These are phyloP conservation scores for Candida nemodendra DNA, from an alignment of 805 yeast species.

Conservation along the genomic window DNA sequence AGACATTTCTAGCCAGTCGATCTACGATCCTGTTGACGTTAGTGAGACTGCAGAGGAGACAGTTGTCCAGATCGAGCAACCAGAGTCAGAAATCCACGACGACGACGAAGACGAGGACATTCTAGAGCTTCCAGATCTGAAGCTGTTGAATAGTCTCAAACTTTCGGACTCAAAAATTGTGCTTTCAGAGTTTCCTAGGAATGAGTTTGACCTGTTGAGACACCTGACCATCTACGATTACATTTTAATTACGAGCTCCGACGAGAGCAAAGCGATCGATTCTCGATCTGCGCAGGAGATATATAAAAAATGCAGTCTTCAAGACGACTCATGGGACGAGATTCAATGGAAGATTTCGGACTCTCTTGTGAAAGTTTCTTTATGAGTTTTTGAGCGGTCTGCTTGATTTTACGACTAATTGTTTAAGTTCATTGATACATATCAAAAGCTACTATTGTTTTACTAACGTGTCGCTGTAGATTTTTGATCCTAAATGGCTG, in stretches of 20 bases:
- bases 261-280: slow-evolving; percentile 14
- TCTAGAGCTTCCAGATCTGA: slow-evolving; percentile 20
- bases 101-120: slow-evolving; percentile 13
- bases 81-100: slow-evolving; percentile 7
- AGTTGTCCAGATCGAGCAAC: not conserved
- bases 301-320: slow-evolving; percentile 22
- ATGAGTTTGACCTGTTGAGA: slow-evolving; percentile 37
- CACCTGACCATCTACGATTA: slow-evolving; percentile 37
- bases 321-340: slow-evolving; percentile 26
- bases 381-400: too few species aligned
- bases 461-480: too few species aligned
- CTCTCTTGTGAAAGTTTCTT: slow-evolving; percentile 12
- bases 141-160: slow-evolving; percentile 24
- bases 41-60: not conserved
- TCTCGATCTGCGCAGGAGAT: slow-evolving; percentile 17
- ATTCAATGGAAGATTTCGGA: slow-evolving; percentile 28
- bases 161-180: slow-evolving; percentile 26
- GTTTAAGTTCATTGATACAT: too few species aligned
- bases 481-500: too few species aligned
- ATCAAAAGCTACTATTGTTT: too few species aligned
- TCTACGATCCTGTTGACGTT: slow-evolving; percentile 8
- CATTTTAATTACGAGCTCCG: slow-evolving; percentile 20
- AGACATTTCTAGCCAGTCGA: slow-evolving; percentile 16
- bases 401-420: too few species aligned
- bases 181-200: slow-evolving; percentile 20